Conservation (phyloP, 768 basidiomycete species). For the Psilocybe azurescens region DNA sequence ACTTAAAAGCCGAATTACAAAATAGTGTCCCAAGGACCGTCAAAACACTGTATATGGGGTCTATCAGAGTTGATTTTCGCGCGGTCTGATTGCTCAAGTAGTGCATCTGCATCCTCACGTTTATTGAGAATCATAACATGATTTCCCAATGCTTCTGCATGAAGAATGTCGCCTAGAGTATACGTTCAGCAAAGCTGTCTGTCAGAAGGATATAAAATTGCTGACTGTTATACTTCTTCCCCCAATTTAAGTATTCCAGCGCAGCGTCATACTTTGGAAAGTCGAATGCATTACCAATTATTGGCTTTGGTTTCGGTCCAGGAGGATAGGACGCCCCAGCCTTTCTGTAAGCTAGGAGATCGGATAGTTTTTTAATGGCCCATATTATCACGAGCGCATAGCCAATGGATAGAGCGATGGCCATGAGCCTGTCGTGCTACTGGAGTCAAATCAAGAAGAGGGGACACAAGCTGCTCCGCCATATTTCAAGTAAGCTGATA, state of each 20-base stretch:
- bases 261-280: slow-evolving; percentile 9
- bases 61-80: slow-evolving; percentile 51
- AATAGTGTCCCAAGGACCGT: too few species aligned
- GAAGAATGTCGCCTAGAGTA: slow-evolving; percentile 25
- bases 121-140: slow-evolving; percentile 33
- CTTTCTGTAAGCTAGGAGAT: not conserved
- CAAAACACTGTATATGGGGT: too few species aligned
- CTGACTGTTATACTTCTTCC: slow-evolving; percentile 21
- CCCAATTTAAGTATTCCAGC: slow-evolving; percentile 17
- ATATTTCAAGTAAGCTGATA: too few species aligned
- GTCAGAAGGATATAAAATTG: not conserved
- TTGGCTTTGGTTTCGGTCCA: slow-evolving; percentile 27
- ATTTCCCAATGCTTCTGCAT: slow-evolving; percentile 26
- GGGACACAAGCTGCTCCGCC: too few species aligned
- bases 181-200: not conserved
- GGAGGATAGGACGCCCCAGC: slow-evolving; percentile 13
- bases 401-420: not conserved
- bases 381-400: not conserved
- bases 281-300: slow-evolving; percentile 29
- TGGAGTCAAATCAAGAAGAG: too few species aligned
- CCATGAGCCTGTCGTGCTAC: not conserved
- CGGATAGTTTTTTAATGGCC: not conserved
- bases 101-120: slow-evolving; percentile 17
- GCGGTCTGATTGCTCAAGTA: slow-evolving; percentile 47
- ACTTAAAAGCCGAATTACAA: too few species aligned